Evolutionary conservation across 2,329 filamentous ascomycete species (phyloP).

Genomic region (Pestalotiopsis sp.): DNA sequence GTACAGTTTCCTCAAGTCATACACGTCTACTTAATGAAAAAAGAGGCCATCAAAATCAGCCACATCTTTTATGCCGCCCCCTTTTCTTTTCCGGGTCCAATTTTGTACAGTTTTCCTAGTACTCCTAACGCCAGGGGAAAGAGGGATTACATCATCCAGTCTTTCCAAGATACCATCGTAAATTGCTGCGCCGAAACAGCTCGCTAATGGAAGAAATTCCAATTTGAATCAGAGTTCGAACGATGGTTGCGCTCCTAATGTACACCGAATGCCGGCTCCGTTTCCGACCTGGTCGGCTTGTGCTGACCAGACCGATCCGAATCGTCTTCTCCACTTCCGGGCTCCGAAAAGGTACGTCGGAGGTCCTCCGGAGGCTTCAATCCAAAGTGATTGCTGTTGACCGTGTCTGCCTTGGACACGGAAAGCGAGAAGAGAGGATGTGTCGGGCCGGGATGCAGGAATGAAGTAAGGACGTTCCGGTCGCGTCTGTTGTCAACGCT

Average conservation of each 20-base stretch:
- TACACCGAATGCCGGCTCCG: conserved; percentile 21
- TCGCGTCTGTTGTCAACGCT: conserved; percentile 26
- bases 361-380: conserved; percentile 23
- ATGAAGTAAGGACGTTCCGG: conserved; percentile 23
- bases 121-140: background rate
- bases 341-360: conserved; percentile 20
- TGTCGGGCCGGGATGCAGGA: conserved; percentile 32
- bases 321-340: conserved; percentile 19
- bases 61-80: background rate
- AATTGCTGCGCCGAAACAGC: background rate
- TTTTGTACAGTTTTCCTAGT: background rate
- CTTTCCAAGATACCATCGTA: conserved; percentile 2
- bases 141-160: background rate
- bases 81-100: background rate
- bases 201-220: background rate
- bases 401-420: conserved; percentile 21
- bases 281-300: conserved; percentile 22
- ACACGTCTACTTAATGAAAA: background rate
- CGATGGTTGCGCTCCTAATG: conserved; percentile 22
- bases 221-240: background rate
- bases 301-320: conserved; percentile 1
- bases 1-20: background rate
- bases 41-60: background rate
- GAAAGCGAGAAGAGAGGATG: conserved; percentile 20
- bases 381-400: conserved; percentile 8